These are phyloP conservation scores for Aspergillus intermedius DNA, from an alignment of 2,329 filamentous ascomycete genomes.

Conservation along the genomic window DNA sequence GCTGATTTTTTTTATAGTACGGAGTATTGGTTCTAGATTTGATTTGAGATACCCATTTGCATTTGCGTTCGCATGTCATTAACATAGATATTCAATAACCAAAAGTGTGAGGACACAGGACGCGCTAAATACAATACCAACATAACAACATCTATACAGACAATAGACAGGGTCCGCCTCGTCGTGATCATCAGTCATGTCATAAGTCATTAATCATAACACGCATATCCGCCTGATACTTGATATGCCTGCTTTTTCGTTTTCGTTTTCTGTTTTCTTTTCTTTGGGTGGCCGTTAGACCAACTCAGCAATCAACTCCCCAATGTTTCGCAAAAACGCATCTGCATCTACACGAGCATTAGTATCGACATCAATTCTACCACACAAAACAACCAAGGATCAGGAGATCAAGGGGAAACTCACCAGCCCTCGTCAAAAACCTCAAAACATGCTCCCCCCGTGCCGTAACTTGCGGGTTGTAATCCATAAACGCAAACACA, in stretches of 20 bases:
- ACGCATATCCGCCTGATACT: no score
- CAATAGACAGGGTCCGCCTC: neutral
- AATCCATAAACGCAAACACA: constrained; percentile 47
- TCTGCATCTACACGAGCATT: constrained; percentile 28
- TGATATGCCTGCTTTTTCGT: neutral
- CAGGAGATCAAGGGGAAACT: constrained; percentile 3
- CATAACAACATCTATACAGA: neutral
- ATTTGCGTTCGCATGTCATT: neutral
- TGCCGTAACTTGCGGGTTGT: constrained; percentile 33
- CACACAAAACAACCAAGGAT: no score
- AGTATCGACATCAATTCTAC: neutral
- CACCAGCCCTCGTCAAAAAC: constrained; percentile 31
- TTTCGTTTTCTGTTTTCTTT: neutral
- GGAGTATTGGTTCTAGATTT: constrained; percentile 1
- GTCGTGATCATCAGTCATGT: neutral
- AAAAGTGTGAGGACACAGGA: no score
- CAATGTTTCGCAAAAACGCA: constrained; percentile 20
- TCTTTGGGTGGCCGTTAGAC: no score
- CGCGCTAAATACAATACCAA: neutral
- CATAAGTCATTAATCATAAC: constrained; percentile 4
- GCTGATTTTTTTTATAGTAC: constrained; percentile 1
- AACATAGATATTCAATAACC: no score
- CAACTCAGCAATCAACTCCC: no score
- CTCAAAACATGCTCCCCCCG: constrained; percentile 35
- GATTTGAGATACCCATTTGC: constrained; percentile 8